phyloP scores from a whole-genome alignment of 176 grass and related monocot genomes.

The Cocos nucifera region DNA sequence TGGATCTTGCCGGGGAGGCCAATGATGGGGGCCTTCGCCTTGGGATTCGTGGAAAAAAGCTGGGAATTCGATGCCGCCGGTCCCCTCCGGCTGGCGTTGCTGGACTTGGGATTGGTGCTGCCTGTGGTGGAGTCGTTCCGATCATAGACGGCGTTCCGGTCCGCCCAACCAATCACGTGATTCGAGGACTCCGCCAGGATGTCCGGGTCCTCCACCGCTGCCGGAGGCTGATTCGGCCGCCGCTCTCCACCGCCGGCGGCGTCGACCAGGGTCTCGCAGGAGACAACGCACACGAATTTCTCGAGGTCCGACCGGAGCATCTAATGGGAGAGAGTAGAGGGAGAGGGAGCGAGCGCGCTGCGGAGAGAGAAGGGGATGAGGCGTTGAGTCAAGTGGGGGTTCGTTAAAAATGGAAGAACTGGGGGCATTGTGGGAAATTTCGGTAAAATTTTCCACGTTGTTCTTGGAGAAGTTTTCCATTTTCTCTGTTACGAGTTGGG shows the following conservation, averaged over 20 bases:
- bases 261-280: slow-evolving; percentile 33
- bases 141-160: slow-evolving; percentile 76
- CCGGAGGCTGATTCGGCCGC: slow-evolving; percentile 10
- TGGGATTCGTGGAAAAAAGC: neutral
- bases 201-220: slow-evolving; percentile 31
- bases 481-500: no score
- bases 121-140: slow-evolving; percentile 96
- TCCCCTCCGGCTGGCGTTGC: slow-evolving; percentile 25
- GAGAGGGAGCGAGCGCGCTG: neutral
- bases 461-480: no score
- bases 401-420: neutral
- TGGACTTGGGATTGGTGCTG: slow-evolving; percentile 83
- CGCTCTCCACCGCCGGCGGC: slow-evolving; percentile 26
- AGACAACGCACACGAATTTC: neutral
- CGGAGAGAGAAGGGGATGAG: neutral
- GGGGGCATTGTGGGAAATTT: neutral
- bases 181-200: slow-evolving; percentile 71
- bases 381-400: no score
- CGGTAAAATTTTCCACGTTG: no score
- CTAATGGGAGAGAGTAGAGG: neutral
- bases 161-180: slow-evolving; percentile 53
- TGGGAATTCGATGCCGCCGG: no score
- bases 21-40: slow-evolving; percentile 45
- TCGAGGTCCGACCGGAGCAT: slow-evolving; percentile 50
- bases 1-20: slow-evolving; percentile 52